A percentile compares a stretch with the other conserved stretches of the same genome.
These are phyloP conservation scores for Pseudodiploospora longispora DNA, from an alignment of 2,329 filamentous ascomycete species.

Conservation along the genomic window DNA sequence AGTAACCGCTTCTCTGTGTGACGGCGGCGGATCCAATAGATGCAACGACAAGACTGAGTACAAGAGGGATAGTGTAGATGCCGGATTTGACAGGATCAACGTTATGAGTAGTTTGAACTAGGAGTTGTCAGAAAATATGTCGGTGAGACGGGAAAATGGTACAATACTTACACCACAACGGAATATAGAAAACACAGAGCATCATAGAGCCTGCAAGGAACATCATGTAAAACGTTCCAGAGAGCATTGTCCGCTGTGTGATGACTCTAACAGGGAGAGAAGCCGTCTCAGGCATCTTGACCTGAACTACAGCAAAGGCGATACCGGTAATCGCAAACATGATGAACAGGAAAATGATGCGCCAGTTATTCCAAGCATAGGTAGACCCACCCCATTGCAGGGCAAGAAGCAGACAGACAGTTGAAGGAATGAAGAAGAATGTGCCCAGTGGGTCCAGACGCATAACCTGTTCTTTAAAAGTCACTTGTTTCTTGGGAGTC, in stretches of 20 bases:
- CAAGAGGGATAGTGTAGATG: constrained; percentile 48
- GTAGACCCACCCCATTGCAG: constrained; percentile 54
- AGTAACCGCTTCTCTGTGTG: constrained; percentile 50
- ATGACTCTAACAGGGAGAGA: constrained; percentile 49
- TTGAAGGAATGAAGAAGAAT: constrained; percentile 49
- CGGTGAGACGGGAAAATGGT: neutral
- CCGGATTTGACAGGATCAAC: constrained; percentile 46
- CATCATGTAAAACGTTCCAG: constrained; percentile 37
- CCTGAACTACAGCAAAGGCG: constrained; percentile 44
- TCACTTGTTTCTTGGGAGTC: constrained; percentile 19
- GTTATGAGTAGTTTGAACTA: constrained; percentile 48
- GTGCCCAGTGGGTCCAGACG: constrained; percentile 53
- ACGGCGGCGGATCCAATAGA: constrained; percentile 38
- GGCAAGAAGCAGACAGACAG: constrained; percentile 53
- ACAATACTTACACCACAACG: constrained; percentile 43
- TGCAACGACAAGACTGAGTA: constrained; percentile 46
- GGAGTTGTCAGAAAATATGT: constrained; percentile 10
- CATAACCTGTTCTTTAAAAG: constrained; percentile 35
- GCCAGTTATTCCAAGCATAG: constrained; percentile 44
- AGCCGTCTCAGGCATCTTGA: constrained; percentile 45
- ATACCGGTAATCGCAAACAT: constrained; percentile 38
- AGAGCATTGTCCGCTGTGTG: constrained; percentile 45
- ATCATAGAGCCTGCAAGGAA: constrained; percentile 44
- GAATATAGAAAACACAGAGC: constrained; percentile 45
- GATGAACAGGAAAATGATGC: constrained; percentile 45